Evolutionary conservation across 2,329 filamentous ascomycete species (phyloP).

Genomic region (Ceratocystis cubensis): DNA sequence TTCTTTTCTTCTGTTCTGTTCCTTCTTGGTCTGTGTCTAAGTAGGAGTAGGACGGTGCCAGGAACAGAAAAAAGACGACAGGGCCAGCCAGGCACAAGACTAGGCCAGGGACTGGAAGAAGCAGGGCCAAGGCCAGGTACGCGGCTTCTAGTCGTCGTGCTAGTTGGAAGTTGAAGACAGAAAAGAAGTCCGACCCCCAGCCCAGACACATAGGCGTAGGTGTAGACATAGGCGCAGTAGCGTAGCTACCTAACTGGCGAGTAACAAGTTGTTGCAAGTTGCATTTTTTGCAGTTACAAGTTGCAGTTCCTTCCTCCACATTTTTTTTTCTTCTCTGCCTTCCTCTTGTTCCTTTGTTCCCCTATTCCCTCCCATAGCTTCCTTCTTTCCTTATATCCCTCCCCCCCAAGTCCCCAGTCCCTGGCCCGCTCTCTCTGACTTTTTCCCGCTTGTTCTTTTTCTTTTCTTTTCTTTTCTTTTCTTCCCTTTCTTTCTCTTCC

Average conservation of each 20-base stretch:
- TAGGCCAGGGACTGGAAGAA: not conserved
- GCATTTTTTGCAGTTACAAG: not conserved
- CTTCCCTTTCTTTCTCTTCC: conserved; percentile 27
- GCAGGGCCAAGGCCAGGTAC: conserved; percentile 3
- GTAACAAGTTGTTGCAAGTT: not conserved
- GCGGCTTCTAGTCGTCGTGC: not conserved
- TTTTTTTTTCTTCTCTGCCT: not conserved
- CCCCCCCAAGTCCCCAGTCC: conserved; percentile 19
- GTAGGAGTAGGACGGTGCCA: not conserved
- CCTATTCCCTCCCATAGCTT: conserved; percentile 10
- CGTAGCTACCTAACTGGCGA: not conserved
- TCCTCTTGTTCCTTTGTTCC: not conserved
- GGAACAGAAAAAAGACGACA: not conserved
- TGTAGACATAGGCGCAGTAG: not conserved
- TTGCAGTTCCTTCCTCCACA: not conserved
- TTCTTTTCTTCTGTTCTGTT: conserved; percentile 1
- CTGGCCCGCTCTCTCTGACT: conserved; percentile 27
- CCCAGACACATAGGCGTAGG: not conserved
- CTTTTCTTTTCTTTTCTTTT: conserved; percentile 27
- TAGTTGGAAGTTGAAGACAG: not conserved
- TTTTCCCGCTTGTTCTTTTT: conserved; percentile 28
- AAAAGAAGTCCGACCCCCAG: not conserved
- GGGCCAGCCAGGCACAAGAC: conserved; percentile 3
- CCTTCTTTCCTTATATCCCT: conserved; percentile 1
- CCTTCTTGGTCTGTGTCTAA: conserved; percentile 2